Percentiles rank a stretch among this genome's conserved stretches.
phyloP scores from a whole-genome alignment of 108 stramenopile species.

The Bacterosira constricta region DNA sequence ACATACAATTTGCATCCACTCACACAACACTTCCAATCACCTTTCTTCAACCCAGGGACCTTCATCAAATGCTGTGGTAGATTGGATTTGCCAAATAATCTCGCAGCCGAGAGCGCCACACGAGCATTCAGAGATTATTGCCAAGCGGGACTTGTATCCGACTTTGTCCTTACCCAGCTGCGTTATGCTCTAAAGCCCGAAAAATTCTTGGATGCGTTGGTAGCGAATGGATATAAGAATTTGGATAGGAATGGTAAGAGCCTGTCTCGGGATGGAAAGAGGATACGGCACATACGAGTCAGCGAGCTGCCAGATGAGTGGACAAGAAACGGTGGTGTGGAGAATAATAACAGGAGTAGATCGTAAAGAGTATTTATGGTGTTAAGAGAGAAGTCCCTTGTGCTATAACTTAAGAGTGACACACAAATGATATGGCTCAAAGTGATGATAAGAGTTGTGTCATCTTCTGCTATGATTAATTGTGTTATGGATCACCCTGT shows the following conservation, averaged over 20 bases:
- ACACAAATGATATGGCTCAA: too few species aligned
- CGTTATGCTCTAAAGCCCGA: constrained; percentile 50
- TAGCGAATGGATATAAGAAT: constrained; percentile 41
- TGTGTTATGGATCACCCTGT: too few species aligned
- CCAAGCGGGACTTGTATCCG: constrained; percentile 59
- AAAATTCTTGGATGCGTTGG: constrained; percentile 38
- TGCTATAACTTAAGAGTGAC: too few species aligned
- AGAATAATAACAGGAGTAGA: not conserved
- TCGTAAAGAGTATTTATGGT: too few species aligned
- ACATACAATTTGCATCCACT: too few species aligned
- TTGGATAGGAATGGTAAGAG: constrained; percentile 45
- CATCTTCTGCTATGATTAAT: too few species aligned
- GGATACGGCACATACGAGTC: constrained; percentile 32
- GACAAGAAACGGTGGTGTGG: constrained; percentile 25
- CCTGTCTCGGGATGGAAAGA: constrained; percentile 40
- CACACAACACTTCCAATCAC: too few species aligned
- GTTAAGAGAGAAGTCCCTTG: too few species aligned
- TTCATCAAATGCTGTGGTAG: constrained; percentile 77
- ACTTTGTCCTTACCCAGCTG: constrained; percentile 70
- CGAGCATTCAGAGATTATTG: constrained; percentile 58
- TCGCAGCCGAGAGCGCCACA: constrained; percentile 40
- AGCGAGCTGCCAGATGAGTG: constrained; percentile 33
- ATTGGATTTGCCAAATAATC: constrained; percentile 46
- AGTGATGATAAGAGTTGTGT: too few species aligned
- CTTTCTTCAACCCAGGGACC: too few species aligned